Conservation (phyloP, 2,329 filamentous ascomycete species). For the Aspergillus texensis region DNA sequence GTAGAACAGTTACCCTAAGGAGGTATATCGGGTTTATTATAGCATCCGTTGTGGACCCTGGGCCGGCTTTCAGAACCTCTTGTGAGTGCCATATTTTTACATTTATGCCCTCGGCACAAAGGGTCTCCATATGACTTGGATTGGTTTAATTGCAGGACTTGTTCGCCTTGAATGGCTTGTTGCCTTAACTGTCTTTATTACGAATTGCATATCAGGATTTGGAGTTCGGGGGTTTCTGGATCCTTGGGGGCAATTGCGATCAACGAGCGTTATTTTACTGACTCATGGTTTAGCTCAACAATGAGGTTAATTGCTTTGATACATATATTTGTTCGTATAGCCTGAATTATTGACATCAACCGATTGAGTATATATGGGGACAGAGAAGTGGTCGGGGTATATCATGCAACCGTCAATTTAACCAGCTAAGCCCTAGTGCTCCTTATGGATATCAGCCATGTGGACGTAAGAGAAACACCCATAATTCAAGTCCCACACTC, state of each 20-base stretch:
- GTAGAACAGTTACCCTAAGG: neutral
- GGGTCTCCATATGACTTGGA: neutral
- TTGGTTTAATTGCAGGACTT: neutral
- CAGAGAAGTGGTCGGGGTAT: neutral
- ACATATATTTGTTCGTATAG: neutral
- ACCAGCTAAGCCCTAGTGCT: neutral
- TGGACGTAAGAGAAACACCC: neutral
- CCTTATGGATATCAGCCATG: neutral
- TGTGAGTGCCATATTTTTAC: neutral
- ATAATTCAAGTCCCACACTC: neutral
- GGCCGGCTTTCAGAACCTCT: neutral
- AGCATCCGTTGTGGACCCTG: neutral
- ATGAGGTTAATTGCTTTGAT: neutral
- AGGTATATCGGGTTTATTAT: neutral
- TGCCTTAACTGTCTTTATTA: neutral
- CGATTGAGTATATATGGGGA: neutral
- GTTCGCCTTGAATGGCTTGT: neutral
- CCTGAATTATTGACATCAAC: neutral
- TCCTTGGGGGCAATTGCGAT: neutral
- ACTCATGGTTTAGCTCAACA: neutral
- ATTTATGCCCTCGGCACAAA: neutral
- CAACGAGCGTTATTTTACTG: neutral
- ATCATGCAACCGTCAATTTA: slow-evolving; percentile 1
- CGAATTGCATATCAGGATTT: neutral
- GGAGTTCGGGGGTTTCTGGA: neutral